Conservation (phyloP, 1,284 basidiomycete species). For the Amylostereum areolatum region DNA sequence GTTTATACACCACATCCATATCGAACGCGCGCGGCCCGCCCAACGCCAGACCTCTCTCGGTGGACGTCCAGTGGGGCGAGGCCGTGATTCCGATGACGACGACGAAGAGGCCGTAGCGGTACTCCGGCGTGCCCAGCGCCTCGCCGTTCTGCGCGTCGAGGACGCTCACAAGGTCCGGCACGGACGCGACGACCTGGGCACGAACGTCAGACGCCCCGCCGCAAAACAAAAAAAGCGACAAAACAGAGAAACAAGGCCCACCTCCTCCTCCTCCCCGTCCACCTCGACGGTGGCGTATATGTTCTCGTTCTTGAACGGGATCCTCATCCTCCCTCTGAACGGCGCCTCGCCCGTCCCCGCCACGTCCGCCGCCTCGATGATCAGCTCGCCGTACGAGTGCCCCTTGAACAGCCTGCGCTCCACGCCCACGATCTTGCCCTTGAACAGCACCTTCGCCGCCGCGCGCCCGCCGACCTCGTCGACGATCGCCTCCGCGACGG, state of each 20-base stretch:
- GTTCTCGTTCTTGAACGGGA: too few relatives aligned
- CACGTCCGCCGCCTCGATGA: slow-evolving; percentile 1
- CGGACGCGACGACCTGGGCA: slow-evolving; percentile 19
- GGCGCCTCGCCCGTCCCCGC: neutral
- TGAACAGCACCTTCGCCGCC: slow-evolving; percentile 6
- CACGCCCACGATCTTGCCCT: slow-evolving; percentile 7
- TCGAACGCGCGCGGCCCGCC: slow-evolving; percentile 19
- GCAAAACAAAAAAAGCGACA: slow-evolving; percentile 18
- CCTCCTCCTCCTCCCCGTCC: neutral
- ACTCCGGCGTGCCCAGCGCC: slow-evolving; percentile 25
- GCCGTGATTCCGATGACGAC: slow-evolving; percentile 28
- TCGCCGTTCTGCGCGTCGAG: slow-evolving; percentile 26
- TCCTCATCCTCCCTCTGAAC: slow-evolving; percentile 8
- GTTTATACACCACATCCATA: slow-evolving; percentile 9
- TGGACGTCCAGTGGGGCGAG: slow-evolving; percentile 27
- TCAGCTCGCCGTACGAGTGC: slow-evolving; percentile 6
- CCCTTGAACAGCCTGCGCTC: slow-evolving; percentile 7
- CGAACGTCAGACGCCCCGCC: neutral
- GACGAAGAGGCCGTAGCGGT: slow-evolving; percentile 28
- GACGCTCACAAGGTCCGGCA: slow-evolving; percentile 32
- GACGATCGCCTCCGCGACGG: slow-evolving; percentile 7
- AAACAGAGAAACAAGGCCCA: neutral
- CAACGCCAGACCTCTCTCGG: slow-evolving; percentile 24
- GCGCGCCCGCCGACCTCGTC: slow-evolving; percentile 7
- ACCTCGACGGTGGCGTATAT: neutral